Evolutionary conservation across 2,329 filamentous ascomycete genomes (phyloP), one percentile per base, ranked within the genome.

Genomic region (Alternaria consortialis): DNA sequence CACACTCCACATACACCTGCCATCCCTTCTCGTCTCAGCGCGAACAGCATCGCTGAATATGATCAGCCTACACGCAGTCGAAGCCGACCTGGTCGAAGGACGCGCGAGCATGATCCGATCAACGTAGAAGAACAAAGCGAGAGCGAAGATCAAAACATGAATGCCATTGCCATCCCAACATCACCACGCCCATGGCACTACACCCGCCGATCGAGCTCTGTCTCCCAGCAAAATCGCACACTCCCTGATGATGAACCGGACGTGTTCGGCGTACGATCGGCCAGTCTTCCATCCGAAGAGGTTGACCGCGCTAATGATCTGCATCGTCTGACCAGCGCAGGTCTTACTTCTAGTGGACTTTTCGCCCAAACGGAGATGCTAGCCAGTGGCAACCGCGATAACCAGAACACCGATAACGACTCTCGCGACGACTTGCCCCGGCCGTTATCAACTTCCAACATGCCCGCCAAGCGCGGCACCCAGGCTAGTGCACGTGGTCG

Each of bases 1-100:
- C 93, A 94, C 74, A 97, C 92, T 0, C 93, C 94, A 1, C 94
- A 98, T 73, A 97, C 93, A 0, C 95, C 95, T 4, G 93, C 94
- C 11, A 93, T 98, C 29, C 94, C 94, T 20, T 97, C 94, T 7
- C 87, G 95, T n/a, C 82, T 99, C 23, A 97, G 93, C 74, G 93
- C 95, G 64, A 94, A 96, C 73, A 95, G 92, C 53, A 92, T 95
- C 62, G 88, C 89, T 43, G 90, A 92, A 66, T 91, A 93, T 72
- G 79, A 82, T 15, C 73, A 65, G 53, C 80, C 74, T 71, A 46
- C 62, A 25, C 71, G 74, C 37, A 77, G 74, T 53, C 71, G 74
- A 23, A 73, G 69, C 40, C 62, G 70, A n/a, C 56, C 69, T 48
- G 58, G 80, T 76, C 55, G 74, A 68, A 66, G 75, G 72, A 61